phyloP scores from a whole-genome alignment of 73 alveolate species.

The Symbiodinium natans region DNA sequence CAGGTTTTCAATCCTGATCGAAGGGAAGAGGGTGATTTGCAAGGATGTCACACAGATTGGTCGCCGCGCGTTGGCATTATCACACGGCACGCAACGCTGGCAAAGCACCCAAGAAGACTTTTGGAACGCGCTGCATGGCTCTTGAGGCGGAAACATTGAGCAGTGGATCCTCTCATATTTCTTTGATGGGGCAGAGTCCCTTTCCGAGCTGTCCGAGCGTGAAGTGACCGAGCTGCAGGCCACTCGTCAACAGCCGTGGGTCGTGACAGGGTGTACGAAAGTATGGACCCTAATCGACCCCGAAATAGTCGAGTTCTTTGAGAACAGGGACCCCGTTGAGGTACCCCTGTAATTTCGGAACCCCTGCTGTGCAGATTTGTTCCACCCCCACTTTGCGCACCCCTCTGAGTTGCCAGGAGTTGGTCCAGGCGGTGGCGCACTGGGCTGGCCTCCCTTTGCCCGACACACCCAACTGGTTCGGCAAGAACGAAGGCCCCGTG shows the following conservation, averaged over 20 bases:
- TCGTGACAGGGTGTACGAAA: no score
- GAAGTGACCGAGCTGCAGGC: constrained; percentile 52
- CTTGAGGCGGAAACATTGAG: constrained; percentile 78
- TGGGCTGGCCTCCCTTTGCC: constrained; percentile 70
- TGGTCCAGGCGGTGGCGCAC: constrained; percentile 57
- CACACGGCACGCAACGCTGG: not conserved
- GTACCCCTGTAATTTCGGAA: no score
- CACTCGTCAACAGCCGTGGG: not conserved
- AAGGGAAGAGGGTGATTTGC: constrained; percentile 79
- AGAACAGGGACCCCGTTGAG: no score
- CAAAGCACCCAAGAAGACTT: no score
- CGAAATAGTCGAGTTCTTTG: no score
- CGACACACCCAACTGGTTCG: constrained; percentile 22
- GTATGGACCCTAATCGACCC: no score
- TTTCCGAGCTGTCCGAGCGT: constrained; percentile 41
- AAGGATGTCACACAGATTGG: constrained; percentile 44
- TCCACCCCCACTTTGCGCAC: no score
- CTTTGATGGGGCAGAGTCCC: constrained; percentile 79
- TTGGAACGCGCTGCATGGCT: no score
- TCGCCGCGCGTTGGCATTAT: constrained; percentile 14
- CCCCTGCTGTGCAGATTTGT: no score
- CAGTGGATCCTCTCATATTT: constrained; percentile 83
- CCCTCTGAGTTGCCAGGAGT: no score
- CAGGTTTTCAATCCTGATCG: constrained; percentile 25
- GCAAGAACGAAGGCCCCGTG: constrained; percentile 48